These are phyloP conservation scores for Nadsonia starkeyi-henricii DNA, from an alignment of 1,139 yeast genomes.

Conservation along the genomic window DNA sequence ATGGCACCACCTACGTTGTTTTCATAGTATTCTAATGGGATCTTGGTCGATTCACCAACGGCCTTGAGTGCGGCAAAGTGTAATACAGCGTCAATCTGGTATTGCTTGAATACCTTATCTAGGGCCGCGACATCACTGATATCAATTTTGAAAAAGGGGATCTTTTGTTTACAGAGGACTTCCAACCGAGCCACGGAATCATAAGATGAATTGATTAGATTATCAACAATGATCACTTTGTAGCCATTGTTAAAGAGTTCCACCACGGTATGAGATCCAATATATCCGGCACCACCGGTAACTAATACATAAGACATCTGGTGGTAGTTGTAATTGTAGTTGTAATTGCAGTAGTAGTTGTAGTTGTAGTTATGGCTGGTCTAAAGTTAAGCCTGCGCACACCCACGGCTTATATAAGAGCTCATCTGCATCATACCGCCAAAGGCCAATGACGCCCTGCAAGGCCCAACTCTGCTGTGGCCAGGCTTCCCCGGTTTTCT, in stretches of 20 bases:
- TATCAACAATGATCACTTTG: constrained; percentile 60
- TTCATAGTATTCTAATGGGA: constrained; percentile 59
- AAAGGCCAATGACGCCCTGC: too few species aligned
- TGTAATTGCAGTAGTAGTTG: too few species aligned
- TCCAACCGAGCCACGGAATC: constrained; percentile 60
- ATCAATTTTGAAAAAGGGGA: constrained; percentile 51
- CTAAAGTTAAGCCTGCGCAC: too few species aligned
- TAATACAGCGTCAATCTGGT: constrained; percentile 46
- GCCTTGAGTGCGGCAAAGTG: constrained; percentile 82
- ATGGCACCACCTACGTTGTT: constrained; percentile 59
- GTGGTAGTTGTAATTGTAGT: not conserved
- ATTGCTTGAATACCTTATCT: constrained; percentile 34
- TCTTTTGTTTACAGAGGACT: constrained; percentile 32
- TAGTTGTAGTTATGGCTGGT: too few species aligned
- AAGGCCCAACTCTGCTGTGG: too few species aligned
- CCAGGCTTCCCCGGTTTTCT: too few species aligned
- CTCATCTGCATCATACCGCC: too few species aligned
- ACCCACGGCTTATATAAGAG: too few species aligned
- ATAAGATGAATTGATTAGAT: constrained; percentile 50
- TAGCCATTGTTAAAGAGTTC: constrained; percentile 52
- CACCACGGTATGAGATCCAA: constrained; percentile 70
- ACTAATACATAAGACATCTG: constrained; percentile 39
- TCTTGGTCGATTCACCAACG: constrained; percentile 64
- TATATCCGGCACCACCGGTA: constrained; percentile 82
- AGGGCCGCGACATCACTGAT: constrained; percentile 38